Evolutionary conservation across 129 eudicot species (phyloP), one percentile per base, ranked within the genome.

Genomic region (Dittrichia graveolens): DNA sequence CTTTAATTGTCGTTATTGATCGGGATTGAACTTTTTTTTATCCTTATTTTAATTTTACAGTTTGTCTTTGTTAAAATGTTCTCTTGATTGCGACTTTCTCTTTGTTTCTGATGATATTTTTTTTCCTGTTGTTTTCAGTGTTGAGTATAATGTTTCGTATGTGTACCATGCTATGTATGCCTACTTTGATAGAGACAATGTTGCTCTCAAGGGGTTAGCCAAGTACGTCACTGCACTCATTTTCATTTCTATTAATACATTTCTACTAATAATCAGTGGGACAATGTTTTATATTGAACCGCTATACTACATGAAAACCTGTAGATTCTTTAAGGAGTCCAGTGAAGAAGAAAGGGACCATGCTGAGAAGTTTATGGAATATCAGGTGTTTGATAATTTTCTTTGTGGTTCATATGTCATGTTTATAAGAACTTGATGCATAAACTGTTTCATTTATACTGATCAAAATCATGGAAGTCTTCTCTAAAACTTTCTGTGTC

Each of bases 101-200:
- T 52, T 52, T 66, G 15, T 55, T 34, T 68, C 47, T 46, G 67
- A 58, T 53, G 55, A 13, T 46, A 8, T 14, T 12, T 18, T 67
- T 54, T 42, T 64, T 75, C 50, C 8, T 72, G 53, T 43, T 61
- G 9, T 31, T 80, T 78, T 59, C 89, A 92, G 97, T 81, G 97
- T 92, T 75, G 97, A 92, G 79, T 92, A 92, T 86, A 89, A 87
- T 77, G 97, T 92, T 77, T 92, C 97, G 1, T 92, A 92, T 49
- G 97, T 89, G 55, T 92, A 92, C 71, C 97, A 92, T 80, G 96
- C 97, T 35, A 80, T 92, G 94, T 92, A 64, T 81, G 97, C 97
- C 55, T 92, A 92, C 78, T 92, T 93, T 46, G 98, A 93, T 54
- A 82, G 98, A 67, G 98, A 93, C 78, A 93, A 93, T 42, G 92